Conservation (phyloP, 1,284 basidiomycete genomes). For the Phenoliferia sp. region DNA sequence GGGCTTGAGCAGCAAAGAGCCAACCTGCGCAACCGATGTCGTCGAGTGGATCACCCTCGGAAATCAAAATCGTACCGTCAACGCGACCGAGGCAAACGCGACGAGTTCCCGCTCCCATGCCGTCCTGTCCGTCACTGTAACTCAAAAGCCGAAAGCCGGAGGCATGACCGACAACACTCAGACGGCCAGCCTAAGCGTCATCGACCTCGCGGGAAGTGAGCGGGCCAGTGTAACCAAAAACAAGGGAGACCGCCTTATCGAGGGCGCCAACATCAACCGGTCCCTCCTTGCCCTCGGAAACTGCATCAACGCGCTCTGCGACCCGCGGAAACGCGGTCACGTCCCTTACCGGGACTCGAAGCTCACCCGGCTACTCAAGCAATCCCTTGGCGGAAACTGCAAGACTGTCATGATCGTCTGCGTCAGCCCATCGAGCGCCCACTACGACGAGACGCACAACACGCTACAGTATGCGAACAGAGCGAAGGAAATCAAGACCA, state of each 20-base stretch:
- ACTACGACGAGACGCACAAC: conserved; percentile 97
- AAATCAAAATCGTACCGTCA: conserved; percentile 80
- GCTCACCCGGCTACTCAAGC: conserved; percentile 89
- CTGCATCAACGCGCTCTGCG: conserved; percentile 94
- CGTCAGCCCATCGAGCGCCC: conserved; percentile 83
- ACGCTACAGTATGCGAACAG: conserved; percentile 92
- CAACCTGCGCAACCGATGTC: conserved; percentile 79
- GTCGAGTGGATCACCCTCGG: conserved; percentile 84
- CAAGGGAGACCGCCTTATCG: conserved; percentile 95
- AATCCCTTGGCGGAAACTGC: conserved; percentile 94
- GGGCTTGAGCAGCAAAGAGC: conserved; percentile 71
- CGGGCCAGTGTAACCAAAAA: conserved; percentile 89
- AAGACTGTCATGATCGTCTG: conserved; percentile 91
- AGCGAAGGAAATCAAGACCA: conserved; percentile 94
- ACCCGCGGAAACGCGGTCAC: conserved; percentile 72
- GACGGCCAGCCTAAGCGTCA: conserved; percentile 86
- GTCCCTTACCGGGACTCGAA: conserved; percentile 95
- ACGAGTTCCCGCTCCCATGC: conserved; percentile 94
- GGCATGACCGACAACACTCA: conserved; percentile 67
- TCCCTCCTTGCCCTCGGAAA: conserved; percentile 90
- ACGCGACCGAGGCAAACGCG: conserved; percentile 87
- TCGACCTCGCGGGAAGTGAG: conserved; percentile 93
- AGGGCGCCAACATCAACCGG: conserved; percentile 97
- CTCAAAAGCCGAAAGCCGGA: conserved; percentile 58
- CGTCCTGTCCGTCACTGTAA: conserved; percentile 87